Evolutionary conservation across 345 rosid species (phyloP).

Genomic region (Hibiscus trionum): DNA sequence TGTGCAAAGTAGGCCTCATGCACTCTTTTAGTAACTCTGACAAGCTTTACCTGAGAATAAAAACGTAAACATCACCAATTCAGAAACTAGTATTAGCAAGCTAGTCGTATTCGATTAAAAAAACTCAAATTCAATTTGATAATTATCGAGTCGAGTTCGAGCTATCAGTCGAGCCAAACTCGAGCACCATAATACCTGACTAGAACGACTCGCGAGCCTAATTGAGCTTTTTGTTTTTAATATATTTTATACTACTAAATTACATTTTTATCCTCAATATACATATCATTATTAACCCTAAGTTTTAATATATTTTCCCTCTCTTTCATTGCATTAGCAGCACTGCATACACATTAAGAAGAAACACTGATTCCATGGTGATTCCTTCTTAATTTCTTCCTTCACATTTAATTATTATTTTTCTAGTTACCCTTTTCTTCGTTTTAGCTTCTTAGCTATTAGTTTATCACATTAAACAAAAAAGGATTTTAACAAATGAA

Average conservation of each 20-base stretch:
- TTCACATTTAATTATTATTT: neutral
- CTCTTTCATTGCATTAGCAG: neutral
- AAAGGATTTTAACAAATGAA: neutral
- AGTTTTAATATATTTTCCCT: too few relatives aligned
- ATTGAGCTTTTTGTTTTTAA: too few relatives aligned
- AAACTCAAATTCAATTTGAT: too few relatives aligned
- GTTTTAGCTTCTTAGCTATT: neutral
- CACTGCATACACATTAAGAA: neutral
- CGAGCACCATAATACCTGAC: too few relatives aligned
- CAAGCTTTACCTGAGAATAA: conserved; percentile 69
- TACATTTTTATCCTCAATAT: too few relatives aligned
- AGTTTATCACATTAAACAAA: neutral
- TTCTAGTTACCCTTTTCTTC: too few relatives aligned
- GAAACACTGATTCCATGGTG: neutral
- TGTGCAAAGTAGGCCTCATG: conserved; percentile 90
- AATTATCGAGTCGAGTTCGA: too few relatives aligned
- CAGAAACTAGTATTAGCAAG: neutral
- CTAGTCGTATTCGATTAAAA: too few relatives aligned
- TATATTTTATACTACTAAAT: too few relatives aligned
- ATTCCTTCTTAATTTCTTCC: neutral
- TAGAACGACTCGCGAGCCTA: too few relatives aligned
- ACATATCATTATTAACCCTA: neutral
- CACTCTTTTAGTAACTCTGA: conserved; percentile 87
- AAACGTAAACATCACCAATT: neutral
- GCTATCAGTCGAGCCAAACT: too few relatives aligned